A percentile compares a stretch with the other conserved stretches of the same genome.
Evolutionary conservation across 2,329 filamentous ascomycete genomes (phyloP).

Genomic region (Colletotrichum chrysophilum): DNA sequence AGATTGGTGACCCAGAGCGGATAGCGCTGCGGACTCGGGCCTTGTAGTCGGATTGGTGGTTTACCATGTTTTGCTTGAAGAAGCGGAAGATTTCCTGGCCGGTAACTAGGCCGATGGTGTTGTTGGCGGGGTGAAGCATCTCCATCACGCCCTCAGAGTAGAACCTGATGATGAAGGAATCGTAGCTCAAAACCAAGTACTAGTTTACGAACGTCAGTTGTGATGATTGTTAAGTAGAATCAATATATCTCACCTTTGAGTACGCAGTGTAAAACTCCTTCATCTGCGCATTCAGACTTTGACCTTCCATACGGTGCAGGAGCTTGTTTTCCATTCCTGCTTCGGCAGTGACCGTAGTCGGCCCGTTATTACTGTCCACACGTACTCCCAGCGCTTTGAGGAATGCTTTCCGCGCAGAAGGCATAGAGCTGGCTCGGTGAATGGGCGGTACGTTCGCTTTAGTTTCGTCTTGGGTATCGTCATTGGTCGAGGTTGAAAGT

Average conservation of each 20-base stretch:
- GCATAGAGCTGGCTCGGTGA: background rate
- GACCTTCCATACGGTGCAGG: constrained; percentile 29
- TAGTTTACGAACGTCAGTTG: background rate
- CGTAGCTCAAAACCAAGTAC: constrained; percentile 28
- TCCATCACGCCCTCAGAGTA: constrained; percentile 29
- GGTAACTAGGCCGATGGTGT: constrained; percentile 24
- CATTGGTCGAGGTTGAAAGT: constrained; percentile 27
- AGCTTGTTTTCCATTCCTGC: constrained; percentile 29
- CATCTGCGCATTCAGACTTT: constrained; percentile 28
- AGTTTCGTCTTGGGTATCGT: background rate
- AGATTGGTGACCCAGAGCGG: constrained; percentile 34
- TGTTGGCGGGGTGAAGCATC: constrained; percentile 27
- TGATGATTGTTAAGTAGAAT: no score
- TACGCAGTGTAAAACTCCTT: constrained; percentile 33
- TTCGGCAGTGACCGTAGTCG: background rate
- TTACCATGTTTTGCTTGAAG: constrained; percentile 29
- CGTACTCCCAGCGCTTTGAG: constrained; percentile 3
- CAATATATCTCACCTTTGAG: constrained; percentile 19
- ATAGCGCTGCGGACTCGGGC: constrained; percentile 22
- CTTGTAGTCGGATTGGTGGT: constrained; percentile 27
- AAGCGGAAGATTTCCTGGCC: constrained; percentile 31
- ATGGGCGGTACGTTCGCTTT: background rate
- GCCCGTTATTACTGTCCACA: background rate
- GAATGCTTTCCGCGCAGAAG: constrained; percentile 7
- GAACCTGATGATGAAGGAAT: constrained; percentile 28